Evolutionary conservation across 2,329 filamentous ascomycete genomes (phyloP).

Genomic region (Penicillium sp.): DNA sequence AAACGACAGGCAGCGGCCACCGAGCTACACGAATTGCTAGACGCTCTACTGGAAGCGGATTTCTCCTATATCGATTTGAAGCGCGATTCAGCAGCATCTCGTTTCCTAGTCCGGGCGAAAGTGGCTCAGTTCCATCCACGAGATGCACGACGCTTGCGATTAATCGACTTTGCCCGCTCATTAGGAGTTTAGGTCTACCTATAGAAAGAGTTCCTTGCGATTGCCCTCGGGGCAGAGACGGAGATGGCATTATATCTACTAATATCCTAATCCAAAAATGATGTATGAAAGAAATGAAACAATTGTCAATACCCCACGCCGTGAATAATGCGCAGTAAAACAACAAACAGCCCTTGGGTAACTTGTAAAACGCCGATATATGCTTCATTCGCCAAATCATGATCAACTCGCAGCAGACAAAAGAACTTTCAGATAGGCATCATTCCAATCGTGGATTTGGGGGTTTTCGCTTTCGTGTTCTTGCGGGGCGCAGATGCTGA

Average conservation of each 20-base stretch:
- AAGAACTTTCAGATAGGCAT: conserved; percentile 40
- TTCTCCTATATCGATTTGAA: conserved; percentile 54
- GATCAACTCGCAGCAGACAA: conserved; percentile 9
- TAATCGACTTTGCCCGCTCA: conserved; percentile 58
- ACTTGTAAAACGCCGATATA: conserved; percentile 23
- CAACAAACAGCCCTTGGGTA: neutral
- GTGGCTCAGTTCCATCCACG: conserved; percentile 61
- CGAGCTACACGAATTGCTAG: conserved; percentile 53
- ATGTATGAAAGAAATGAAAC: conserved; percentile 6
- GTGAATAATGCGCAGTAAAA: conserved; percentile 3
- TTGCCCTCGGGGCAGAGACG: neutral
- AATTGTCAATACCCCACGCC: neutral
- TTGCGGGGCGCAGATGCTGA: conserved; percentile 28
- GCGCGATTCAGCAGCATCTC: conserved; percentile 56
- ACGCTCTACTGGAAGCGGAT: conserved; percentile 51
- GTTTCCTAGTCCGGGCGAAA: conserved; percentile 59
- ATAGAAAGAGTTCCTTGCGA: neutral
- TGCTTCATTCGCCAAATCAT: conserved; percentile 21
- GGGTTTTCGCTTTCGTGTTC: conserved; percentile 27
- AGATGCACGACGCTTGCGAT: conserved; percentile 55
- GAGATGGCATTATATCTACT: conserved; percentile 21
- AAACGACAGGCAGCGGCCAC: conserved; percentile 54
- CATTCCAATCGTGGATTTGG: conserved; percentile 41
- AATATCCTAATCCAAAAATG: conserved; percentile 15
- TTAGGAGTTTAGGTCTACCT: conserved; percentile 33